Evolutionary conservation across 495 filamentous ascomycete species (phyloP), one percentile per base, ranked within the genome.

Genomic region (Diplogelasinospora grovesii): DNA sequence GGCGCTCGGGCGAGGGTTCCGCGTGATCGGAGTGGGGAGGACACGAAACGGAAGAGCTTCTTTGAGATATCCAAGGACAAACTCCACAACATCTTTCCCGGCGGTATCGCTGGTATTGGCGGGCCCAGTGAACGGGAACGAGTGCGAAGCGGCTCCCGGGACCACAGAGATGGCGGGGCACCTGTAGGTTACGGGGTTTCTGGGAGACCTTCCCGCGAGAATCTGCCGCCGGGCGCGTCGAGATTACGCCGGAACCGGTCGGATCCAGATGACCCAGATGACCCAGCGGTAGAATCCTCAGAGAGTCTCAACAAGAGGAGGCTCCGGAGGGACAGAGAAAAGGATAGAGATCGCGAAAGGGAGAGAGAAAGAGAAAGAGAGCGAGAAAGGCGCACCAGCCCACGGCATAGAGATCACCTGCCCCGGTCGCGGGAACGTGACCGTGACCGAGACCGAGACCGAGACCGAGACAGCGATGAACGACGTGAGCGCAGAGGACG

Each of bases 401-500:
- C n/a, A n/a, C n/a, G n/a, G n/a, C n/a, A n/a, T n/a, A n/a, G n/a
- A n/a, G n/a, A n/a, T n/a, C n/a, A n/a, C n/a, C n/a, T n/a, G n/a
- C n/a, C n/a, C n/a, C n/a, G n/a, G n/a, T n/a, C n/a, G 4, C 40
- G 37, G 13, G 45, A 52, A 2, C 25, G 29, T 0, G 49, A 50
- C 3, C 20, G 40, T 5, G 43, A 45, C 1, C 31, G 45, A 19
- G 50, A 57, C 5, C 43, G 50, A 29, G 51, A 45, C 18, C 28
- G 51, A 2, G 44, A 48, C 5, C 56, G 30, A 7, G 58, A 31
- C 43, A 58, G 18, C 25, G 46, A 37, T 24, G n/a, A n/a, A n/a
- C n/a, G n/a, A 28, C 10, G 44, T 28, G 10, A 57, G 11, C 48
- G 51, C 34, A 49, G 56, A 20, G 11, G 55, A 21, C 47, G 61